A percentile compares a stretch with the other conserved stretches of the same genome.
These are phyloP conservation scores for Ogataea hybrid DNA, from an alignment of 1,139 yeast species.

Conservation along the genomic window DNA sequence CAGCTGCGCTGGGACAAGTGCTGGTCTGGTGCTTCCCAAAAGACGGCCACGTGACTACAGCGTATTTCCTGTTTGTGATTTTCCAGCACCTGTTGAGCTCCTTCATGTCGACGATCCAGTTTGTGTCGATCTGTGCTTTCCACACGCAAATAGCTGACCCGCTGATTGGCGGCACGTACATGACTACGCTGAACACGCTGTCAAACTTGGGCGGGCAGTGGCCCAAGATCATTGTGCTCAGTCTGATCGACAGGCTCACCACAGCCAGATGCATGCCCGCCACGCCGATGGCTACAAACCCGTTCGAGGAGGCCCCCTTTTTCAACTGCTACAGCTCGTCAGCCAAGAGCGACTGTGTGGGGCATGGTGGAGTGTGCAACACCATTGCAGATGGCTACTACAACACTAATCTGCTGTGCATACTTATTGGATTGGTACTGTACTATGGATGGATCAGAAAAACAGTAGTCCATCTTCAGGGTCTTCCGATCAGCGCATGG, in stretches of 20 bases:
- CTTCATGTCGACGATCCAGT: conserved; percentile 92
- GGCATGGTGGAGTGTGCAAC: conserved; percentile 54
- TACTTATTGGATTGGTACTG: conserved; percentile 60
- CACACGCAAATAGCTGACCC: conserved; percentile 97
- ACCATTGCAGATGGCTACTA: conserved; percentile 79
- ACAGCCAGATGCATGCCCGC: conserved; percentile 51
- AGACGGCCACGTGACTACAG: conserved; percentile 44
- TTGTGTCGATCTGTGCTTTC: conserved; percentile 91
- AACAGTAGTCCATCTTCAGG: conserved; percentile 57
- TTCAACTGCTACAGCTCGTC: conserved; percentile 40
- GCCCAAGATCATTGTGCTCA: conserved; percentile 82
- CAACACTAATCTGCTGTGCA: conserved; percentile 70
- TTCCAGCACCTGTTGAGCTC: conserved; percentile 82
- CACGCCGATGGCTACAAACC: conserved; percentile 13
- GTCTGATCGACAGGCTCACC: conserved; percentile 78
- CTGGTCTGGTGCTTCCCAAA: conserved; percentile 73
- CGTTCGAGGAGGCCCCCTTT: conserved; percentile 34
- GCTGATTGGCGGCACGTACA: conserved; percentile 92
- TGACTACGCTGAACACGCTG: conserved; percentile 92
- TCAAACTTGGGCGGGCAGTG: conserved; percentile 97
- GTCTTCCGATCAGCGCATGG: conserved; percentile 68
- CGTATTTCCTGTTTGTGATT: conserved; percentile 69
- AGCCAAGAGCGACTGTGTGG: conserved; percentile 48
- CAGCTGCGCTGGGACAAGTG: conserved; percentile 75
- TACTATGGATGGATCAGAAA: conserved; percentile 65